Conservation (phyloP, 257 asterid species). For the Thymus mandschuricus region DNA sequence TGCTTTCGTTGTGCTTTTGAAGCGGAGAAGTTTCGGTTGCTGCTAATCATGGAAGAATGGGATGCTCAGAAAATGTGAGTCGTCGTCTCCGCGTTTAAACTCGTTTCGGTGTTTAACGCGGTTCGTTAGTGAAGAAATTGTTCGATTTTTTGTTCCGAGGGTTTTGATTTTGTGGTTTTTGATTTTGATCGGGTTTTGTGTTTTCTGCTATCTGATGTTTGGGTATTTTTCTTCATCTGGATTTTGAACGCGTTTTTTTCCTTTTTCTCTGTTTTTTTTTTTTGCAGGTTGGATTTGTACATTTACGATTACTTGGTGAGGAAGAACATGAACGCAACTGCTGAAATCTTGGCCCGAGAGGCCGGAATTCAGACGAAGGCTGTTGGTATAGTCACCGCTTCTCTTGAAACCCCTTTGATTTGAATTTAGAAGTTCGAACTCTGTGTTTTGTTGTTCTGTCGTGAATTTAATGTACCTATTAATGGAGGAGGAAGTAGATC, state of each 20-base stretch:
- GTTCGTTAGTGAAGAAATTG: background rate
- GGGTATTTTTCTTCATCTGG: background rate
- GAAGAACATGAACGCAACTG: conserved; percentile 40
- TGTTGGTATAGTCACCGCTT: conserved; percentile 34
- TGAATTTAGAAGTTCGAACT: background rate
- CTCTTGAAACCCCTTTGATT: background rate
- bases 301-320: conserved; percentile 43
- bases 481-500: background rate
- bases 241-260: background rate
- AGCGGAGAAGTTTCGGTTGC: conserved; percentile 8
- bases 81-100: too few species aligned
- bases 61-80: conserved; percentile 46
- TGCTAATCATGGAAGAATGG: conserved; percentile 37
- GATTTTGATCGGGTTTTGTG: background rate
- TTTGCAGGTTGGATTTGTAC: conserved; percentile 44
- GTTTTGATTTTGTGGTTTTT: conserved; percentile 11
- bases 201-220: background rate
- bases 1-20: background rate
- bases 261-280: background rate
- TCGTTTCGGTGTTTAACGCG: too few species aligned
- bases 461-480: conserved; percentile 12
- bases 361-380: conserved; percentile 33
- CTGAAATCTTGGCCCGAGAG: conserved; percentile 41
- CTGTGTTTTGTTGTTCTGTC: background rate
- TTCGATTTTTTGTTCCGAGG: background rate